Percentiles rank a stretch among this genome's conserved stretches.
Evolutionary conservation across 176 grass and related monocot genomes (phyloP).

Genomic region (Musa beccarii): DNA sequence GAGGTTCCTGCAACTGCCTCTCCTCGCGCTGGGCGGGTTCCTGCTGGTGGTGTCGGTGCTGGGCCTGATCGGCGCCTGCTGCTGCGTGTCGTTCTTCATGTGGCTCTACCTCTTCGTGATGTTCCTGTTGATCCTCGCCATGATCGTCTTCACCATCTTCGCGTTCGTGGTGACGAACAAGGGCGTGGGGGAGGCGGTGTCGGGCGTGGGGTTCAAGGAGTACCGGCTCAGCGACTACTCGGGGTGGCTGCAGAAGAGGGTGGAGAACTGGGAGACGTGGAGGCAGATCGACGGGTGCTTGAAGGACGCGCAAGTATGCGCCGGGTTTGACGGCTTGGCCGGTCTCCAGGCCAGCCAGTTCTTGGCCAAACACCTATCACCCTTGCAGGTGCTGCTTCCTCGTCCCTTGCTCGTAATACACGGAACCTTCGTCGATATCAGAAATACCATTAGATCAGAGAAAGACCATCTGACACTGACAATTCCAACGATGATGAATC

Average conservation of each 20-base stretch:
- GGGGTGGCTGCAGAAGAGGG: background rate
- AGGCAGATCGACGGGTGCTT: background rate
- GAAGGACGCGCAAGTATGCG: background rate
- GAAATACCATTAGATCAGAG: too few species aligned
- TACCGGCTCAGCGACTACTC: slow-evolving; percentile 2
- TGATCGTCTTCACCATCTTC: background rate
- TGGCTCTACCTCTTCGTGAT: slow-evolving; percentile 15
- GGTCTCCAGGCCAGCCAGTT: background rate
- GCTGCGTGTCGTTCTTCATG: background rate
- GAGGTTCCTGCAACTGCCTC: slow-evolving; percentile 1
- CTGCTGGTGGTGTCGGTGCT: slow-evolving; percentile 5
- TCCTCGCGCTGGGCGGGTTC: background rate
- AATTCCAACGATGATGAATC: background rate
- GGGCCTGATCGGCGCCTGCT: slow-evolving; percentile 10
- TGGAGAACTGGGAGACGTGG: slow-evolving; percentile 13
- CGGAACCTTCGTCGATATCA: too few species aligned
- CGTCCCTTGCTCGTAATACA: too few species aligned
- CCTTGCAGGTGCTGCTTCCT: background rate
- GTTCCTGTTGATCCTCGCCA: slow-evolving; percentile 3
- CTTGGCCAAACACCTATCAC: background rate
- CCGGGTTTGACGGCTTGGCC: background rate
- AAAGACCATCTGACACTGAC: too few species aligned
- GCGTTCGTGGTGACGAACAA: slow-evolving; percentile 8
- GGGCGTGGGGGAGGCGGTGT: background rate
- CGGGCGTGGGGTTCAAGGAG: slow-evolving; percentile 10